Evolutionary conservation across 1,139 yeast species (phyloP), one percentile per base, ranked within the genome.

Genomic region (Pichia sp.): DNA sequence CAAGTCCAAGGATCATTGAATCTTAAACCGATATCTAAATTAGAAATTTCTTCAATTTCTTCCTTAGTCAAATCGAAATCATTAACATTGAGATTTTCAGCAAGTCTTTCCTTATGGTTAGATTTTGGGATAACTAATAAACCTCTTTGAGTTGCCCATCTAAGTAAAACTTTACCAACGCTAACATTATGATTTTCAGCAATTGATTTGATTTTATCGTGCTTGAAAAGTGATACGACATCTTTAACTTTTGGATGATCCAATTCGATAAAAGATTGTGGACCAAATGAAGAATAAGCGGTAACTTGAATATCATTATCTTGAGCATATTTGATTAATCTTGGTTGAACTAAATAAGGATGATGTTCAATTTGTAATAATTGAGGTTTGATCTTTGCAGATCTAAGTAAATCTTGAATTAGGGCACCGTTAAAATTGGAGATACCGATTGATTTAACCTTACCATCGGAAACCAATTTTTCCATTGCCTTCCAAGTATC

Each of bases 281-380:
- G 88, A 35, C 91, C 91, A 57, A 85, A 82, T 11, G 95, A 82
- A 8, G 95, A 84, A 70, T 86, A 86, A 22, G 82, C 96, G 41
- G 86, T 84, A 56, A 86, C 71, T 45, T 78, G 81, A 56, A 86
- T 75, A 36, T 74, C 79, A 52, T 74, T 64, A 34, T 64, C 55
- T 60, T 83, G 75, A 48, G 74, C 84, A 56, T 66, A 84, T 52
- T 79, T 71, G 48, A 85, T 62, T 59, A 85, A 69, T 51, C 69
- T 69, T 46, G 74, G 74, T 66, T 86, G 96, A 52, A 83, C 84
- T 62, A 86, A 71, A 69, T 84, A 86, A 52, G 96, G 95, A 63
- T 86, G 96, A 65, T 84, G 91, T 68, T 88, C 96, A 59, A 88
- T 83, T 66, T 88, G 96, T 54, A 84, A 72, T 41, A 76, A 86